Evolutionary conservation across 192 early-diverging fungal genomes (phyloP).

Genomic region (Podila horticola): DNA sequence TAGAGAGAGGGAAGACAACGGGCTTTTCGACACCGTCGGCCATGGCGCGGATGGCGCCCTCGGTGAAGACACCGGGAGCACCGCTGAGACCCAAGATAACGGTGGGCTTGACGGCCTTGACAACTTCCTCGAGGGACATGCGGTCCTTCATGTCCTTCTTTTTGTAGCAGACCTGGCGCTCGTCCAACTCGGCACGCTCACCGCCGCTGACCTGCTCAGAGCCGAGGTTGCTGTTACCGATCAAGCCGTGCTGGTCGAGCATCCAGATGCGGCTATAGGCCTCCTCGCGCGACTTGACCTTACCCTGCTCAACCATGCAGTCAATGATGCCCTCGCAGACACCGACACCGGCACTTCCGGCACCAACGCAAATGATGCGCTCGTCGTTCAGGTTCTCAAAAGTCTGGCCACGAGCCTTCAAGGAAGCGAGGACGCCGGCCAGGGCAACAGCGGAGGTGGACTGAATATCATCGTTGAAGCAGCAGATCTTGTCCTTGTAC

Average conservation of each 20-base stretch:
- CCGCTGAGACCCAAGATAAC: constrained; percentile 61
- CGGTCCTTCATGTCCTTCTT: constrained; percentile 61
- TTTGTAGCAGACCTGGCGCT: constrained; percentile 57
- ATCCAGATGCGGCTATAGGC: constrained; percentile 65
- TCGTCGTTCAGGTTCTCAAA: constrained; percentile 73
- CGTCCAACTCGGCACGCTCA: constrained; percentile 53
- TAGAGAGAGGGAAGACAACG: constrained; percentile 61
- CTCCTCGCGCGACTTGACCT: constrained; percentile 69
- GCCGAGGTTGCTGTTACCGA: constrained; percentile 50
- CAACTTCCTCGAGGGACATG: constrained; percentile 56
- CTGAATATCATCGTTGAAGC: constrained; percentile 97
- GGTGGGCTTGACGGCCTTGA: constrained; percentile 61
- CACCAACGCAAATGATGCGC: constrained; percentile 92
- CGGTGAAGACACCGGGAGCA: constrained; percentile 58
- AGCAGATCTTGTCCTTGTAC: constrained; percentile 80
- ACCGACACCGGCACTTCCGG: constrained; percentile 95
- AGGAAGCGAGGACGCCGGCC: constrained; percentile 90
- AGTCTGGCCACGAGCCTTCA: constrained; percentile 63
- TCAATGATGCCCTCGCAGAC: constrained; percentile 92
- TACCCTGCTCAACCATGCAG: constrained; percentile 77
- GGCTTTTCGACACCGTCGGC: constrained; percentile 61
- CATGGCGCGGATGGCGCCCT: constrained; percentile 63
- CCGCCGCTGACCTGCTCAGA: constrained; percentile 30
- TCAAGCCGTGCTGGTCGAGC: constrained; percentile 61
- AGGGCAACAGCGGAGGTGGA: constrained; percentile 97